Conservation (phyloP, 2,329 filamentous ascomycete species). For the Aspergillus sp. region DNA sequence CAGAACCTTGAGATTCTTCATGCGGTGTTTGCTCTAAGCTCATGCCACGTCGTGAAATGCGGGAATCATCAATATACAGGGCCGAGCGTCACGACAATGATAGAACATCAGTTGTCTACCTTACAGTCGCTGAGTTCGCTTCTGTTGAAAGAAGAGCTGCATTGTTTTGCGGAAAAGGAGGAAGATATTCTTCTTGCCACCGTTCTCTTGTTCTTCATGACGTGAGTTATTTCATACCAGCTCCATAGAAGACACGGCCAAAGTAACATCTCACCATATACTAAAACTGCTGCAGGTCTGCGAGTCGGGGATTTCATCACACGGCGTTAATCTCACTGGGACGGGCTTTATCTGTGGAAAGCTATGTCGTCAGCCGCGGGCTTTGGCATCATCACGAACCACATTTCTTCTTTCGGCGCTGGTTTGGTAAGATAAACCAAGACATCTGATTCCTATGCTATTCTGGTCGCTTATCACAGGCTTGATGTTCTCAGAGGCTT, state of each 20-base stretch:
- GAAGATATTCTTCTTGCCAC: background rate
- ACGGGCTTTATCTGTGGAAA: background rate
- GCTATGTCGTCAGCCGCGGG: background rate
- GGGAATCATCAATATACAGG: background rate
- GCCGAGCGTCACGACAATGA: background rate
- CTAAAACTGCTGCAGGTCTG: background rate
- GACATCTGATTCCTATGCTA: background rate
- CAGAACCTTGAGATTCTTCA: background rate
- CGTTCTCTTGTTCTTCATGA: background rate
- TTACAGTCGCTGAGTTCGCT: background rate
- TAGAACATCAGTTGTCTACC: background rate
- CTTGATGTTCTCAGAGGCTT: background rate
- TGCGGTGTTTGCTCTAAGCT: background rate
- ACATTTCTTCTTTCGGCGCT: background rate
- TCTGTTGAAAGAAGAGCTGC: background rate
- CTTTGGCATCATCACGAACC: background rate
- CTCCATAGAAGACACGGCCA: background rate
- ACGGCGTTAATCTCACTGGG: background rate
- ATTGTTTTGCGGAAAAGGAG: background rate
- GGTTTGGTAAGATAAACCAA: background rate
- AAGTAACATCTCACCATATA: background rate
- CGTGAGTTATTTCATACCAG: background rate
- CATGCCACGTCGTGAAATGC: background rate
- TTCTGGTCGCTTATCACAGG: background rate
- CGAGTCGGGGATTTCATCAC: background rate